Evolutionary conservation across 106 monocot genomes (phyloP).

Genomic region (Dioscorea alata): DNA sequence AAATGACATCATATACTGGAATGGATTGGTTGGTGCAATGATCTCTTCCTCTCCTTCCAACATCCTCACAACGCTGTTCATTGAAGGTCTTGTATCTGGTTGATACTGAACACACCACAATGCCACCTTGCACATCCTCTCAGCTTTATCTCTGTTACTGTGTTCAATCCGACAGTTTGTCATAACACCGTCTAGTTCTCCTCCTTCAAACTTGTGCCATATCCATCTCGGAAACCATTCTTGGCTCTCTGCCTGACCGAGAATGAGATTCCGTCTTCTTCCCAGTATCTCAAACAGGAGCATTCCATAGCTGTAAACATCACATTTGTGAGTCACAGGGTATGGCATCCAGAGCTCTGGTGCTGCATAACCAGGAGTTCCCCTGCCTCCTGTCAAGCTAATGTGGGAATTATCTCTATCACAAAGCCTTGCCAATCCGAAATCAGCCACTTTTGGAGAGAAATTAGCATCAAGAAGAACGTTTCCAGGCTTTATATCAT

Average conservation of each 20-base stretch:
- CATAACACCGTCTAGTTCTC: neutral
- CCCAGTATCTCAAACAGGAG: slow-evolving; percentile 27
- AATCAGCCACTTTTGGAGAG: slow-evolving; percentile 36
- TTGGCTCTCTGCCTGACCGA: slow-evolving; percentile 1
- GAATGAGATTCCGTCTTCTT: slow-evolving; percentile 14
- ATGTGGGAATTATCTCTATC: slow-evolving; percentile 18
- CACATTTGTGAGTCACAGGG: slow-evolving; percentile 29
- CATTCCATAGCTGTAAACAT: slow-evolving; percentile 34
- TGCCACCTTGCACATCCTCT: neutral
- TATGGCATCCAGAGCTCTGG: slow-evolving; percentile 19
- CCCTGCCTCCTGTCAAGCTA: slow-evolving; percentile 9
- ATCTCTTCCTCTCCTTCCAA: neutral
- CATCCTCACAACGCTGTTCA: no score
- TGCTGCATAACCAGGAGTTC: slow-evolving; percentile 24
- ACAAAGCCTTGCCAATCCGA: slow-evolving; percentile 40
- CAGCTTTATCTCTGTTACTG: neutral
- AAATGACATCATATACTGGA: no score
- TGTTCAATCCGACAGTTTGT: slow-evolving; percentile 10
- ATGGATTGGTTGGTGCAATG: neutral
- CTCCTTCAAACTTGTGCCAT: slow-evolving; percentile 20
- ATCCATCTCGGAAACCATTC: slow-evolving; percentile 30
- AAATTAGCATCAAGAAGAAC: slow-evolving; percentile 25
- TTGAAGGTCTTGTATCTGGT: neutral
- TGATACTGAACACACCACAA: no score
- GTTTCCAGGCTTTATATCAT: slow-evolving; percentile 47